Base-by-base conservation (phyloP, 2,329 filamentous ascomycete species). In the Cryphonectria japonica region DNA sequence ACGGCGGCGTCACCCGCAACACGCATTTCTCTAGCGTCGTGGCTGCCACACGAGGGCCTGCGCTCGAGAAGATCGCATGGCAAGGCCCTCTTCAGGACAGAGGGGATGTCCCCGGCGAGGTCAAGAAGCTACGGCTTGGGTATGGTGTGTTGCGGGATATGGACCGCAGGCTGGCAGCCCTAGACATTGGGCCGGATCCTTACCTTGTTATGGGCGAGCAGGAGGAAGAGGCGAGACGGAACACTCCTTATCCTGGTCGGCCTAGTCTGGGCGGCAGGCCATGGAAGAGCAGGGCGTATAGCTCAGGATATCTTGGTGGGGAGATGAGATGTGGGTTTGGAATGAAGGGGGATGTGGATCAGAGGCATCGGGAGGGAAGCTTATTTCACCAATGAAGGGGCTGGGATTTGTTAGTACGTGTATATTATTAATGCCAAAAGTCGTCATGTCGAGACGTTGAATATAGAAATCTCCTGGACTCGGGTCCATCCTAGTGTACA, bases 11-110 rank as follows among this genome's bases (percentile, higher is more conserved):
- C 41, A 76, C 79, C 8, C 77, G 80, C 46, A 79, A 82, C 73
- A 80, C 78, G 34, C 77, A 77, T 6, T 81, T 83, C 74, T 83
- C 81, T 11, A 81, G 79, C 74, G 79, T 84, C 66, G 78, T 83
- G n/a, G 81, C 82, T 2, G 81, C 82, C 16, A 83, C 82, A 22
- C 75, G 82, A 37, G 82, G 82, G 1, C 78, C 77, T 1, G 80
- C 80, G n/a, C 76, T 83, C 3, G 81, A 83, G 63, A 78, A 76
- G 63, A 73, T 83, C 32, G 76, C 75, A 1, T 77, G 77, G 74
- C 46, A 43, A 71, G 74, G 74, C 5, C 71, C 71, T 29, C 41
- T 69, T 16, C 71, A 73, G 64, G 71, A 73, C 52, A n/a, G 72
- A 26, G 66, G 71, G 0, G 67, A 73, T 52, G 75, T 78, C 37